Conservation (phyloP, 2,329 filamentous ascomycete genomes). For the Ambrosiella beaveri region DNA sequence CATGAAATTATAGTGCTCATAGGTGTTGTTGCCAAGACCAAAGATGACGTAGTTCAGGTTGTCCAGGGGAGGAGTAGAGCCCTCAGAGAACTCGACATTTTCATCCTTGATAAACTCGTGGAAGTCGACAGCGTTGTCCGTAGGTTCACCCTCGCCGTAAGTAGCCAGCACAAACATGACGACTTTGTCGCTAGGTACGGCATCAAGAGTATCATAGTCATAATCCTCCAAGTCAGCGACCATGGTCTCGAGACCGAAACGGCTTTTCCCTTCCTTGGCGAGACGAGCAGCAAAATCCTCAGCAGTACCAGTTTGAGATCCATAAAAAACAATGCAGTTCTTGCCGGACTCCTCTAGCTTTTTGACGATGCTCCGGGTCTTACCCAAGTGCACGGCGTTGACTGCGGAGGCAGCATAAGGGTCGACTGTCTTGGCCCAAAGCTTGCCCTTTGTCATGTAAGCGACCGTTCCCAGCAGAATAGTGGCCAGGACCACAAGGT, state of each 20-base stretch:
- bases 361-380: constrained; percentile 82
- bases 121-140: constrained; percentile 97
- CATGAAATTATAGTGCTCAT: constrained; percentile 99
- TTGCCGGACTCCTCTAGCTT: constrained; percentile 92
- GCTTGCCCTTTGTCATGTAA: constrained; percentile 94
- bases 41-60: constrained; percentile 91
- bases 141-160: constrained; percentile 95
- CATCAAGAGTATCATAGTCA: constrained; percentile 86
- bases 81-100: constrained; percentile 63
- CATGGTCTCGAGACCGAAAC: constrained; percentile 95
- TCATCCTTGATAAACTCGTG: constrained; percentile 87
- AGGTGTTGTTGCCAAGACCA: constrained; percentile 96
- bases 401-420: constrained; percentile 64
- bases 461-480: constrained; percentile 77
- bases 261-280: constrained; percentile 91
- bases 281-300: constrained; percentile 95
- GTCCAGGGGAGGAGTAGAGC: constrained; percentile 52
- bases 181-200: constrained; percentile 75
- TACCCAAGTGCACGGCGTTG: constrained; percentile 56
- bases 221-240: constrained; percentile 96
- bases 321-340: constrained; percentile 97
- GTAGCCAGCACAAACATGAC: constrained; percentile 92
- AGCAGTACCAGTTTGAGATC: constrained; percentile 93
- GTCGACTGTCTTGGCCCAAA: constrained; percentile 80
- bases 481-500: constrained; percentile 74